Evolutionary conservation across 371 early-diverging fungal genomes (phyloP), one percentile per base, ranked within the genome.

Genomic region (Lichtheimia ornata): DNA sequence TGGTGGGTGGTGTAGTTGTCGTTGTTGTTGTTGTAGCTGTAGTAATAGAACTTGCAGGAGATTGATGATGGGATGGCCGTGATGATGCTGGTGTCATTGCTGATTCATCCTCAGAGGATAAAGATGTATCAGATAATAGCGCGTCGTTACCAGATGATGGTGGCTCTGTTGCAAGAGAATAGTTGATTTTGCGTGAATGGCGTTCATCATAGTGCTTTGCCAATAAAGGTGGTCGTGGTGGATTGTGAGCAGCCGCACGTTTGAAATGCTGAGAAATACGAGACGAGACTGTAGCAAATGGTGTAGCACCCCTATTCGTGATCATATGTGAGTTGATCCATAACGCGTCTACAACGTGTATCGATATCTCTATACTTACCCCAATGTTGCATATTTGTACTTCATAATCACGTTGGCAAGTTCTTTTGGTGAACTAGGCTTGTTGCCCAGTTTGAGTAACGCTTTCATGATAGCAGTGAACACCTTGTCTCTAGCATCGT

Each of bases 221-320:
- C 1, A 92, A 71, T 18, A 90, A 66, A 22, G 91, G 89, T 15
- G 87, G 80, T 35, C 92, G 80, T 5, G 91, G 90, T 18, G 90
- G 90, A 30, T 84, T 83, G 65, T 88, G 89, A 59, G 88, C 88
- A 12, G 85, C 81, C n/a, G 87, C 88, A 45, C 91, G 83, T 66
- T 91, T 91, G 63, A 91, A 93, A 64, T 93, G 93, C 64, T 91
- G 91, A 6, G 91, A 91, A 58, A 93, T 93, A 41, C 93, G 85
- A 24, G 93, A 93, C 6, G 91, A 91, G 18, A 93, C 91, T 7
- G 93, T 93, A 5, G 91, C 93, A 76, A 89, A 90, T 7, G 93
- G 93, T 12, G 93, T 93, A 17, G 89, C 85, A 57, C 93, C 93
- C 42, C 83, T 84, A 56, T n/a, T n/a, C 27, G 4, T 18, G 45